Conservation (phyloP, 768 basidiomycete species). For the Steccherinum ochraceum region DNA sequence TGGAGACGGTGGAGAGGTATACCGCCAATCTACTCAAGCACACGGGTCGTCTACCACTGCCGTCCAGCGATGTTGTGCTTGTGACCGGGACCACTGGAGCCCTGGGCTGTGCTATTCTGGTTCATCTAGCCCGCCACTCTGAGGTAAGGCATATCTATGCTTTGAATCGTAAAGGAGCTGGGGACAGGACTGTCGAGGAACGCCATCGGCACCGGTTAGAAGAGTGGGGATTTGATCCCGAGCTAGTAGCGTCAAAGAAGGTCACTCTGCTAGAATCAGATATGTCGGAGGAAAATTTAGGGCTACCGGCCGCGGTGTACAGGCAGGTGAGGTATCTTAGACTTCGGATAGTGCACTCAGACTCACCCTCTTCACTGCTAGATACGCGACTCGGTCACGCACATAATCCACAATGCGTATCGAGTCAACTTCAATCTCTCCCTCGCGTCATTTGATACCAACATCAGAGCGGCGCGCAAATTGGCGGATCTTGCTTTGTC, state of each 20-base stretch:
- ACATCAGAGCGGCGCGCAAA: conserved; percentile 23
- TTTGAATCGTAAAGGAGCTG: conserved; percentile 15
- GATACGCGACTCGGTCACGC: conserved; percentile 26
- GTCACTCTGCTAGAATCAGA: conserved; percentile 27
- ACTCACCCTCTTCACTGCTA: too few relatives aligned
- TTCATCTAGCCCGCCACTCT: conserved; percentile 13
- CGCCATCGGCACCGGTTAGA: conserved; percentile 23
- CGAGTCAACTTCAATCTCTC: conserved; percentile 28
- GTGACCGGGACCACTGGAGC: conserved; percentile 29
- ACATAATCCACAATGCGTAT: conserved; percentile 37
- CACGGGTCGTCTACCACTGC: not conserved
- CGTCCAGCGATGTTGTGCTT: conserved; percentile 17
- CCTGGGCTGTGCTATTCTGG: conserved; percentile 22
- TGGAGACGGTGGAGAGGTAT: conserved; percentile 37
- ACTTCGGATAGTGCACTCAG: too few relatives aligned
- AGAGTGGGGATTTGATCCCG: conserved; percentile 25
- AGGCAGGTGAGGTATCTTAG: conserved; percentile 21
- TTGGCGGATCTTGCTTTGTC: conserved; percentile 31
- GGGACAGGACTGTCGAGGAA: conserved; percentile 13
- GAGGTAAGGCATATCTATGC: conserved; percentile 20
- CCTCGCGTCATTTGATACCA: conserved; percentile 24
- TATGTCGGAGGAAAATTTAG: conserved; percentile 17
- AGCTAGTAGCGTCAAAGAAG: conserved; percentile 23
- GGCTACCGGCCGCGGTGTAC: conserved; percentile 20
- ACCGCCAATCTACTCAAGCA: conserved; percentile 14